Evolutionary conservation across 495 filamentous ascomycete genomes (phyloP).

Genomic region (Penicillium paxilli): DNA sequence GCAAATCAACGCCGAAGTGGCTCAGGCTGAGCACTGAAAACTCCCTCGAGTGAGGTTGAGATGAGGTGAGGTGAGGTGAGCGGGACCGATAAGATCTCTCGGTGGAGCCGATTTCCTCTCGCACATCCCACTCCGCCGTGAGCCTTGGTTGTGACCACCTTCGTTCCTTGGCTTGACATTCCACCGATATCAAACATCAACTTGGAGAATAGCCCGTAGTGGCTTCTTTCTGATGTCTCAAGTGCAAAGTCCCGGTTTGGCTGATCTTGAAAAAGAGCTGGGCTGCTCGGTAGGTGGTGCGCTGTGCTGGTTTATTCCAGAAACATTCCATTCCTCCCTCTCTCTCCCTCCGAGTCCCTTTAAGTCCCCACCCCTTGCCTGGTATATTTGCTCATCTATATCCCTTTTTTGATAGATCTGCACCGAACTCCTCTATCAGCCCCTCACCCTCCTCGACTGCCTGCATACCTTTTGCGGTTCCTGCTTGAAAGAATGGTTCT

Average conservation of each 20-base stretch:
- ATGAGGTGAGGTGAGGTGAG: too few species aligned
- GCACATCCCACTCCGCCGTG: constrained; percentile 9
- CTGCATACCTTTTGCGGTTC: constrained; percentile 96
- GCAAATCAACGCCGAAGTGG: too few species aligned
- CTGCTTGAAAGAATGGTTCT: constrained; percentile 94
- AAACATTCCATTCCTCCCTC: constrained; percentile 17
- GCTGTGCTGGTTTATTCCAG: constrained; percentile 20
- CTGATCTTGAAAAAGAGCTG: constrained; percentile 83
- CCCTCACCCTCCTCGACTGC: constrained; percentile 93
- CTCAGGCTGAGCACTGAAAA: too few species aligned
- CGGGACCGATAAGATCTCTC: too few species aligned
- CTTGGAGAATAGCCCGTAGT: not conserved
- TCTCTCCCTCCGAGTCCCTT: not conserved
- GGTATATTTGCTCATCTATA: constrained; percentile 5
- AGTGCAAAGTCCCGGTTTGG: constrained; percentile 34
- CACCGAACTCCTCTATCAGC: constrained; percentile 92
- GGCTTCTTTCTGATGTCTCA: constrained; percentile 21
- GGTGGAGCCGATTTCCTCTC: constrained; percentile 14
- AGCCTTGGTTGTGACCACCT: constrained; percentile 15
- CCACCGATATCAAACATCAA: not conserved
- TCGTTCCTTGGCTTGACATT: constrained; percentile 13
- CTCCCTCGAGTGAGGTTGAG: constrained; percentile 8
- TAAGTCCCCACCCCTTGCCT: constrained; percentile 10
- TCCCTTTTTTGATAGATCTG: constrained; percentile 67
- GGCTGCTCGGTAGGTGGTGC: constrained; percentile 83